Evolutionary conservation across 352 stramenopile genomes (phyloP).

Genomic region (Globisporangium megalacanthum): DNA sequence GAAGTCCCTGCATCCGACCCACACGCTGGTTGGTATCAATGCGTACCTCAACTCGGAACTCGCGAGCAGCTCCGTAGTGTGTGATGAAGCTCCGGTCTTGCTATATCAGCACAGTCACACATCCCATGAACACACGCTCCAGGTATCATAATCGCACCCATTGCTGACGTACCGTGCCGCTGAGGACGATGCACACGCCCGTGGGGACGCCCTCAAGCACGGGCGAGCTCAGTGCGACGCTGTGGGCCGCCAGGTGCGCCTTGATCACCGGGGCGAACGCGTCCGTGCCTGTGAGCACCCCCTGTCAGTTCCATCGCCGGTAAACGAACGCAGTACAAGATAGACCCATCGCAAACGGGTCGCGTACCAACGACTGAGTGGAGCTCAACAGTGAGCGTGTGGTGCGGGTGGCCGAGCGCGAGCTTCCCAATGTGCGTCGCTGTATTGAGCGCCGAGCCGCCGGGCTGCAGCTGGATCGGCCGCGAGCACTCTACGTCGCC

Average conservation of each 20-base stretch:
- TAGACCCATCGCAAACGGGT: not conserved
- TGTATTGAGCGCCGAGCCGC: conserved; percentile 81
- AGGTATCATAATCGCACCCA: not conserved
- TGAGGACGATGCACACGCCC: conserved; percentile 78
- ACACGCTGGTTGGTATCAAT: too few species aligned
- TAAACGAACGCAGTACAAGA: not conserved
- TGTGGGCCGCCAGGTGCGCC: conserved; percentile 32
- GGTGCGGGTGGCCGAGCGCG: conserved; percentile 15
- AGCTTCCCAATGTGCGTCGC: conserved; percentile 73
- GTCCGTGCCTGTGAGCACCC: conserved; percentile 29
- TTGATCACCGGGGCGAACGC: conserved; percentile 39
- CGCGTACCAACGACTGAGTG: conserved; percentile 52
- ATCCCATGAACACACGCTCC: not conserved
- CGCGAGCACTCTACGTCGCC: conserved; percentile 63
- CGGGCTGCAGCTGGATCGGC: conserved; percentile 70
- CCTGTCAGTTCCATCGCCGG: not conserved
- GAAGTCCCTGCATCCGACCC: too few species aligned
- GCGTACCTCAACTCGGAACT: conserved; percentile 52
- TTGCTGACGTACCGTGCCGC: conserved; percentile 32
- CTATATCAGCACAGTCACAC: conserved; percentile 16
- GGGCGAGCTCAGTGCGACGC: conserved; percentile 41
- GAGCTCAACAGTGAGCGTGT: conserved; percentile 37
- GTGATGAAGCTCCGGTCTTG: conserved; percentile 80
- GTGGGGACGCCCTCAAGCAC: conserved; percentile 35
- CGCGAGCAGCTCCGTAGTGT: conserved; percentile 64